A percentile compares a stretch with the other conserved stretches of the same genome.
Conservation (phyloP, 768 basidiomycete genomes). For the Tephrocybe sp. region DNA sequence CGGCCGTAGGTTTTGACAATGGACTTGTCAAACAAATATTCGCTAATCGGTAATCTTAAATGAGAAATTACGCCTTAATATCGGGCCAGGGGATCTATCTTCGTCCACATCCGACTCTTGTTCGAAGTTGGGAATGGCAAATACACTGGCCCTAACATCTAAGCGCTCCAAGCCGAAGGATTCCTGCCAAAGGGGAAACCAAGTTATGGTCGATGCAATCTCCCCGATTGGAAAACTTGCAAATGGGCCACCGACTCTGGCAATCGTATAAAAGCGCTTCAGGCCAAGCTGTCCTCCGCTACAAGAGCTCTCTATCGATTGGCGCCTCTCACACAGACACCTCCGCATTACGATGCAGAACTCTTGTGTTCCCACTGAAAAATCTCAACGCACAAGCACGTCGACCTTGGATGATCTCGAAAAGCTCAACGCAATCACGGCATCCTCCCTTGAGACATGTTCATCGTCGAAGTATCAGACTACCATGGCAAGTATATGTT, state of each 20-base stretch:
- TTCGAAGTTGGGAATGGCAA: constrained; percentile 18
- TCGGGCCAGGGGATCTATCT: constrained; percentile 29
- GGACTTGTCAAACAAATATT: constrained; percentile 28
- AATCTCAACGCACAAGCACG: not conserved
- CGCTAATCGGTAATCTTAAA: constrained; percentile 32
- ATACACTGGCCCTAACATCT: constrained; percentile 16
- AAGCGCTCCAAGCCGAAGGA: constrained; percentile 26
- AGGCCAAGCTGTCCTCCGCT: constrained; percentile 5
- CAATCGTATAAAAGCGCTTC: constrained; percentile 28
- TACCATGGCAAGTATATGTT: constrained; percentile 28
- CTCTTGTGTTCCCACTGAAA: not conserved
- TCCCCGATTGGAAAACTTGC: constrained; percentile 24
- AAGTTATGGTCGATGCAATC: constrained; percentile 25
- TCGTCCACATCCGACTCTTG: constrained; percentile 20
- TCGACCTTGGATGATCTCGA: constrained; percentile 1
- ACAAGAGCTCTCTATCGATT: constrained; percentile 1
- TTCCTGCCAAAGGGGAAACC: constrained; percentile 26
- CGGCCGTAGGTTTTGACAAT: constrained; percentile 17
- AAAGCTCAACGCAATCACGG: constrained; percentile 3
- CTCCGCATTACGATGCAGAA: constrained; percentile 8
- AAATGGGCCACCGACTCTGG: constrained; percentile 20
- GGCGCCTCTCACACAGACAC: not conserved
- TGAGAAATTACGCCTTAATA: constrained; percentile 30
- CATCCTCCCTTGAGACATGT: not conserved
- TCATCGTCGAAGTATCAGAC: constrained; percentile 10